phyloP scores from a whole-genome alignment of 192 early-diverging fungal species.

The Coemansia asiatica region DNA sequence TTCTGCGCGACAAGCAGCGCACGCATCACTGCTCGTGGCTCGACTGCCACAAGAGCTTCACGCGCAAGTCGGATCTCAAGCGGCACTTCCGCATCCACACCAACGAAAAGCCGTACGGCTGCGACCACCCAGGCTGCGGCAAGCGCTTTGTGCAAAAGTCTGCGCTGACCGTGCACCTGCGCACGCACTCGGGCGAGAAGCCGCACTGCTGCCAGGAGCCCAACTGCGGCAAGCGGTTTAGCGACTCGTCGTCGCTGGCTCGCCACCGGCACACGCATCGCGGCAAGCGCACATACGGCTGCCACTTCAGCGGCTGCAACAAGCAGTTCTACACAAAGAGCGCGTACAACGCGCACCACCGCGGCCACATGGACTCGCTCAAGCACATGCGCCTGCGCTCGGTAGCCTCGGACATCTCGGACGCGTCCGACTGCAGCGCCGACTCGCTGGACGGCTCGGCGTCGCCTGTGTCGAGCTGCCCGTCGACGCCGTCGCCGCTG shows the following conservation, averaged over 20 bases:
- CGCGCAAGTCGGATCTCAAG: conserved; percentile 70
- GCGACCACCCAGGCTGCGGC: conserved; percentile 63
- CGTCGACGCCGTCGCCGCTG: conserved; percentile 5
- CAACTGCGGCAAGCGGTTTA: conserved; percentile 74
- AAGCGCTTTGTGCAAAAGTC: conserved; percentile 87
- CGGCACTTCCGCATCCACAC: conserved; percentile 80
- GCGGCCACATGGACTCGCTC: conserved; percentile 27
- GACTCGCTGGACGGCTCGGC: background rate
- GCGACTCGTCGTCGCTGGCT: conserved; percentile 75
- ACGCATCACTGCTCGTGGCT: conserved; percentile 57
- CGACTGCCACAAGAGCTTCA: conserved; percentile 68
- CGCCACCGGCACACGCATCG: conserved; percentile 78
- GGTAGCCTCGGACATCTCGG: background rate
- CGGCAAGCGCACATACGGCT: conserved; percentile 75
- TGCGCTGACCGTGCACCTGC: conserved; percentile 76
- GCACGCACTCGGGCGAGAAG: conserved; percentile 77
- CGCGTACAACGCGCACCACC: conserved; percentile 44
- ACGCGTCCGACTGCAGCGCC: background rate
- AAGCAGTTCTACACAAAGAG: conserved; percentile 52
- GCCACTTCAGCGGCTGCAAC: conserved; percentile 52
- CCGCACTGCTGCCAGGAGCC: conserved; percentile 70
- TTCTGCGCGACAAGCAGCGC: conserved; percentile 44
- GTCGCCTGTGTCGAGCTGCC: conserved; percentile 15
- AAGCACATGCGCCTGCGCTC: background rate
- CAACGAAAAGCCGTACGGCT: conserved; percentile 74